Percentiles rank a stretch among this genome's conserved stretches.
phyloP scores from a whole-genome alignment of 2,329 filamentous ascomycete genomes.

The Acarospora socialis region DNA sequence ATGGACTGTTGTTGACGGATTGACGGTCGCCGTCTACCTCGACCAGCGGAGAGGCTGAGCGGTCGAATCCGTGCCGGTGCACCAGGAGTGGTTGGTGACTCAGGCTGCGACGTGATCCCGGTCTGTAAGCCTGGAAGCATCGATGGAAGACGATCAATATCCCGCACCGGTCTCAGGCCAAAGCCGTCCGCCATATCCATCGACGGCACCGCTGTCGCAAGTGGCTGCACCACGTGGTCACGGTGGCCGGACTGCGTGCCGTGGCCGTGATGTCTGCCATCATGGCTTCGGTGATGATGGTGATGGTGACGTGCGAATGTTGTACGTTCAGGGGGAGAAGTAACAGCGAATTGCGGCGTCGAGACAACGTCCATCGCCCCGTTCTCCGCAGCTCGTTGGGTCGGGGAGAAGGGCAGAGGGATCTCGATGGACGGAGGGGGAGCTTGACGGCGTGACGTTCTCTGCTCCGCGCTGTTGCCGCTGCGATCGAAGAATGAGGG shows the following conservation, averaged over 20 bases:
- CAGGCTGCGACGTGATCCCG: slow-evolving; percentile 71
- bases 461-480: slow-evolving; percentile 41
- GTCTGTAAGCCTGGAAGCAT: slow-evolving; percentile 59
- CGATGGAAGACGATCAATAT: slow-evolving; percentile 68
- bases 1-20: slow-evolving; percentile 79
- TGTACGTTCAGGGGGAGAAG: slow-evolving; percentile 58
- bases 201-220: slow-evolving; percentile 50
- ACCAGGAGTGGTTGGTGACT: slow-evolving; percentile 75
- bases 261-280: slow-evolving; percentile 21
- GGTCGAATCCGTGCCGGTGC: slow-evolving; percentile 50
- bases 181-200: slow-evolving; percentile 60
- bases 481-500: slow-evolving; percentile 32
- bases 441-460: slow-evolving; percentile 58
- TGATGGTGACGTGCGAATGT: slow-evolving; percentile 43
- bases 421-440: slow-evolving; percentile 78
- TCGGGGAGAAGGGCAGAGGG: slow-evolving; percentile 39
- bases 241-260: slow-evolving; percentile 27
- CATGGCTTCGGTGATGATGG: slow-evolving; percentile 33
- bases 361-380: slow-evolving; percentile 47
- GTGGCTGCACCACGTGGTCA: slow-evolving; percentile 48
- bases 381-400: slow-evolving; percentile 31
- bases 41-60: slow-evolving; percentile 43
- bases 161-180: slow-evolving; percentile 60
- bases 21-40: slow-evolving; percentile 58
- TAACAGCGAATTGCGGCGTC: slow-evolving; percentile 48